Conservation (phyloP, 2,329 filamentous ascomycete genomes). For the Aspergillus novofumigatus region DNA sequence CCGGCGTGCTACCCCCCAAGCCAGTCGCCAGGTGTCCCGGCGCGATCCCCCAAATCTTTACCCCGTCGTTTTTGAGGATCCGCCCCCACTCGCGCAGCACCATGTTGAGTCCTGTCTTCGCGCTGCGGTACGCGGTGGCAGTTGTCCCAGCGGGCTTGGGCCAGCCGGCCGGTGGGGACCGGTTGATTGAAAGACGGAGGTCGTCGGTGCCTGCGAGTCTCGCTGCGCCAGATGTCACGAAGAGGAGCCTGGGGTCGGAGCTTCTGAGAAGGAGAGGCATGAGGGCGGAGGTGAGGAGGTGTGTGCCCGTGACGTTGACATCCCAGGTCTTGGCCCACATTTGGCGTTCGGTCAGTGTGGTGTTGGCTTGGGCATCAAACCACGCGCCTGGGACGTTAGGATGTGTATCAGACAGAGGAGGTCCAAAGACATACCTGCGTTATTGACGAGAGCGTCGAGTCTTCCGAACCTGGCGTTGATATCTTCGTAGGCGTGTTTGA, state of each 20-base stretch:
- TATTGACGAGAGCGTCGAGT: constrained; percentile 55
- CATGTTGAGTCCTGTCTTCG: constrained; percentile 49
- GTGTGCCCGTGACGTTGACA: constrained; percentile 49
- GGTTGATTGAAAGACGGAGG: constrained; percentile 8
- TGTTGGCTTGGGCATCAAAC: not conserved
- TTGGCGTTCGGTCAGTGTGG: constrained; percentile 26
- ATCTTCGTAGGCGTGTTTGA: constrained; percentile 43
- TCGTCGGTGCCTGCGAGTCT: constrained; percentile 4
- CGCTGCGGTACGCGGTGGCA: constrained; percentile 35
- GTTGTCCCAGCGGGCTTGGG: constrained; percentile 11
- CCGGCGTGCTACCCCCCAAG: constrained; percentile 35
- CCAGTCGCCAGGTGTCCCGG: constrained; percentile 50
- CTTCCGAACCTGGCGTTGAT: constrained; percentile 42
- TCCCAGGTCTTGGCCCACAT: constrained; percentile 47
- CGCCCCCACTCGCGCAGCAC: constrained; percentile 45
- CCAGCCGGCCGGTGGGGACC: constrained; percentile 9
- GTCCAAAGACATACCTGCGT: constrained; percentile 43
- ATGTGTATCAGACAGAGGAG: not conserved
- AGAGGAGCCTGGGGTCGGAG: constrained; percentile 40
- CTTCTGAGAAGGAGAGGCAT: constrained; percentile 50
- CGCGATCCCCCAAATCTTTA: constrained; percentile 48
- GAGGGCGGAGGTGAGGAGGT: constrained; percentile 45
- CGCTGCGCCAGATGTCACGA: constrained; percentile 12
- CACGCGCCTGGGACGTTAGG: not conserved
- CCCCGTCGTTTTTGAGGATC: constrained; percentile 45